Conservation (phyloP, 2,329 filamentous ascomycete species). For the Drechslerella dactyloides region DNA sequence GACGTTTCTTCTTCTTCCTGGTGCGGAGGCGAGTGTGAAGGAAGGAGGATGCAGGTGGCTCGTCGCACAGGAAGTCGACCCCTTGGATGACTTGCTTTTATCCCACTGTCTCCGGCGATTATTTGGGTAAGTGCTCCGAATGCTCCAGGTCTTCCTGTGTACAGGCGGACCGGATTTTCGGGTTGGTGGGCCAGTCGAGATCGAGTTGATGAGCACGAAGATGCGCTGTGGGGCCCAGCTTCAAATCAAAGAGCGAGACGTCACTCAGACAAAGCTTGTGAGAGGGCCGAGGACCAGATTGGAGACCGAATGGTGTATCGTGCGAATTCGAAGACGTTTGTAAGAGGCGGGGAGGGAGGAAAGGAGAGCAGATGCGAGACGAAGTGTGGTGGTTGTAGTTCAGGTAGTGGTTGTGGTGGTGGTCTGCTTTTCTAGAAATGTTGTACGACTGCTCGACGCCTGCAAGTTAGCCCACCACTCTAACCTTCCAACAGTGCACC, state of each 20-base stretch:
- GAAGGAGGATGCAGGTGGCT: slow-evolving; percentile 22
- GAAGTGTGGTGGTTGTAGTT: not conserved
- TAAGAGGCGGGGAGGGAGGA: slow-evolving; percentile 9
- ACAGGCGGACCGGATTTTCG: slow-evolving; percentile 32
- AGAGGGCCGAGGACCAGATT: slow-evolving; percentile 15
- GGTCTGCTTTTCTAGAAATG: slow-evolving; percentile 35
- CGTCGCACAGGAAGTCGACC: slow-evolving; percentile 34
- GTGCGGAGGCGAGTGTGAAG: not conserved
- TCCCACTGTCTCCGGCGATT: slow-evolving; percentile 31
- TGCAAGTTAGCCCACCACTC: not conserved
- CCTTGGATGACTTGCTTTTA: slow-evolving; percentile 12
- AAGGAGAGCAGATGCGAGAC: slow-evolving; percentile 5
- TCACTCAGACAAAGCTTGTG: slow-evolving; percentile 31
- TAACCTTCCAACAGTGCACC: slow-evolving; percentile 9
- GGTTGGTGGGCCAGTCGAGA: slow-evolving; percentile 40
- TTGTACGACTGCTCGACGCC: slow-evolving; percentile 28
- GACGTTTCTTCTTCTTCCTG: slow-evolving; percentile 17
- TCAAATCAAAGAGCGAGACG: slow-evolving; percentile 13
- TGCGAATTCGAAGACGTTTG: not conserved
- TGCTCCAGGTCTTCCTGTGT: slow-evolving; percentile 32
- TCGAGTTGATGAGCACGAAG: slow-evolving; percentile 24
- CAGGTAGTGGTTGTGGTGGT: not conserved
- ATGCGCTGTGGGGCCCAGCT: slow-evolving; percentile 23
- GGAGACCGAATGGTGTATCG: slow-evolving; percentile 13
- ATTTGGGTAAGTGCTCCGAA: slow-evolving; percentile 50